phyloP scores from a whole-genome alignment of 495 filamentous ascomycete species.

The Annulohypoxylon bovei region DNA sequence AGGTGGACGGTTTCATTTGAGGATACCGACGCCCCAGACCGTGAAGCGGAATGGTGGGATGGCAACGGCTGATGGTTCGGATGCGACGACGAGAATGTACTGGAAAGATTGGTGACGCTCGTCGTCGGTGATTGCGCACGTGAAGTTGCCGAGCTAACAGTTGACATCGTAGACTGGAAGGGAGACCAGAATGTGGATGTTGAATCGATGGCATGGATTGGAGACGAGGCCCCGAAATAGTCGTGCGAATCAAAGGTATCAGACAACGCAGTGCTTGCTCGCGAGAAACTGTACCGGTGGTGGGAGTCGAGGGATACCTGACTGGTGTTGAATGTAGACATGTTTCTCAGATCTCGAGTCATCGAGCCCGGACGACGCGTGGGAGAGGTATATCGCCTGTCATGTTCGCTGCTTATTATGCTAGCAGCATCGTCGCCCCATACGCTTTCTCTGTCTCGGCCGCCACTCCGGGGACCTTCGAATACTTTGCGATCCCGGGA shows the following conservation, averaged over 20 bases:
- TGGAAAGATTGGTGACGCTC: slow-evolving; percentile 60
- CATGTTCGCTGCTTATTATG: slow-evolving; percentile 64
- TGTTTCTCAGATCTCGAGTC: slow-evolving; percentile 59
- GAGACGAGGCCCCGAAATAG: slow-evolving; percentile 72
- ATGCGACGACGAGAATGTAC: slow-evolving; percentile 53
- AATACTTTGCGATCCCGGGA: slow-evolving; percentile 79
- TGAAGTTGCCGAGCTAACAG: slow-evolving; percentile 66
- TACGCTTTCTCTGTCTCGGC: slow-evolving; percentile 54
- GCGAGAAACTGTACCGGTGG: slow-evolving; percentile 65
- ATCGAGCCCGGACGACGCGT: slow-evolving; percentile 49
- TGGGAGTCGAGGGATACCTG: slow-evolving; percentile 75
- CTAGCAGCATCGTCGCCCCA: slow-evolving; percentile 64
- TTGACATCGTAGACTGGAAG: slow-evolving; percentile 71
- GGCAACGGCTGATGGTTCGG: slow-evolving; percentile 53
- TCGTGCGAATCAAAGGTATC: slow-evolving; percentile 76
- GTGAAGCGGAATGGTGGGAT: slow-evolving; percentile 52
- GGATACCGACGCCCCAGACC: slow-evolving; percentile 65
- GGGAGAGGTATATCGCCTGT: slow-evolving; percentile 51
- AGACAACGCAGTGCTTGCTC: slow-evolving; percentile 64
- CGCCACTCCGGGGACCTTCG: slow-evolving; percentile 66
- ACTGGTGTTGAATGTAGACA: slow-evolving; percentile 65
- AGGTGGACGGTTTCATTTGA: slow-evolving; percentile 69
- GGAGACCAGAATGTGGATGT: slow-evolving; percentile 90
- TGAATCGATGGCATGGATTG: slow-evolving; percentile 78
- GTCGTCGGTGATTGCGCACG: slow-evolving; percentile 66